Base-by-base conservation (phyloP, 352 stramenopile genomes). In the Phytophthora hibernalis region DNA sequence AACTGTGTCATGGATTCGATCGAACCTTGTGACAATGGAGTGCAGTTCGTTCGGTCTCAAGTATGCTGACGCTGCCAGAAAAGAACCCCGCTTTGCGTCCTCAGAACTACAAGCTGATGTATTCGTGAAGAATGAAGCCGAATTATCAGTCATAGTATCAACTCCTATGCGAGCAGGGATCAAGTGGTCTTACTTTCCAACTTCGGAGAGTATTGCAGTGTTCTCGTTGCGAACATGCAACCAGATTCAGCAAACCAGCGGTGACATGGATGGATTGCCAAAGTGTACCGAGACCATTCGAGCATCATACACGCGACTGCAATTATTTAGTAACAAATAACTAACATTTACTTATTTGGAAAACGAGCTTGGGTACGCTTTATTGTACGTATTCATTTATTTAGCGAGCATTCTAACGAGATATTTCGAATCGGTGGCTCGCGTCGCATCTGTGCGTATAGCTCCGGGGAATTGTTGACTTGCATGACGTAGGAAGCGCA, bases 401-500 rank as follows among this genome's bases (percentile, higher is more conserved):
- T 13, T 40, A 18, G 12, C 15, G 44, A 57, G 33, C n/a, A 65
- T 24, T 28, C 22, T 44, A 49, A 53, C 55, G 3, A 63, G 21
- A 52, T 15, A 44, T 90, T 72, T 31, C 49, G 26, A n/a, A 90
- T 65, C 1, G 70, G 72, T 33, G 77, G 26, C 40, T 77, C 66
- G 0, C 37, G 48, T 5, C 68, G 43, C 61, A 89, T 79, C 2
- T 28, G n/a, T 2, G 43, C 53, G 42, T 89, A 89, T n/a, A 80
- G 20, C 16, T 77, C 48, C 0, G 43, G 47, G 5, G 75, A 81
- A 4, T 30, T 40, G 30, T 89, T 69, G 21, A 90, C 68, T 18
- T 68, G n/a, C 18, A 81, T 49, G 24, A 87, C 82, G 33, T 45
- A 72, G 7, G 26, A 13, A 0, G 76, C 77, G 37, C 82, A 87